Base-by-base conservation (phyloP, 106 monocot genomes). In the Dendrobium officinale region DNA sequence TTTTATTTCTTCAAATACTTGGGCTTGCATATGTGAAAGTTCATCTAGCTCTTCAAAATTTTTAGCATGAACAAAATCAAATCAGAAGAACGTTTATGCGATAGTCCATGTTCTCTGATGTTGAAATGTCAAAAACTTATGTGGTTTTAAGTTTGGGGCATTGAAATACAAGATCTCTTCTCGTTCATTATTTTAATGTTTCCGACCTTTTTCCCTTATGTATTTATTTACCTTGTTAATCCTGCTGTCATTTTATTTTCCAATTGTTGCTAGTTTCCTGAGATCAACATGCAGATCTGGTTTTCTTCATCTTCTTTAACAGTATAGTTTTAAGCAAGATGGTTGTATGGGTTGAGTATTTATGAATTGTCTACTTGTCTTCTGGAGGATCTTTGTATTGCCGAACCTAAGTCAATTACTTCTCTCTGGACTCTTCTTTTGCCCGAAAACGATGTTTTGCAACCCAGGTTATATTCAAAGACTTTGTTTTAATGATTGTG, bases 341-440 rank as follows among this genome's bases (percentile, higher is more conserved):
- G 3, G 76, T 22, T 26, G 8, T 76, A 11, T 26, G 24, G 27
- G 67, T 15, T 49, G 33, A 26, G 31, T 83, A 9, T 78, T 70
- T n/a, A 55, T 58, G 55, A 74, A 51, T 72, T 79, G 47, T 77
- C 40, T 37, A 54, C n/a, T 19, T 68, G 16, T 48, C 78, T 70
- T 79, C 44, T 82, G 20, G 81, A 95, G 97, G 94, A 92, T 90
- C 83, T 98, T 74, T 98, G 94, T 72, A 85, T 66, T 85, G 92
- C 94, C 77, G 94, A 94, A 84, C 92, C 94, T 41, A 95, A 91
- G 75, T 89, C 88, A 78, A 90, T 98, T 29, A 86, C 92, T 81
- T 94, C 97, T 33, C 86, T 91, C n/a, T 98, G 92, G 89, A 82
- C 89, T 43, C 87, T 92, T 72, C 85, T 98, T 80, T 84, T 98